phyloP scores from a whole-genome alignment of 2,329 filamentous ascomycete genomes.

The Phaeosphaeriaceae sp. region DNA sequence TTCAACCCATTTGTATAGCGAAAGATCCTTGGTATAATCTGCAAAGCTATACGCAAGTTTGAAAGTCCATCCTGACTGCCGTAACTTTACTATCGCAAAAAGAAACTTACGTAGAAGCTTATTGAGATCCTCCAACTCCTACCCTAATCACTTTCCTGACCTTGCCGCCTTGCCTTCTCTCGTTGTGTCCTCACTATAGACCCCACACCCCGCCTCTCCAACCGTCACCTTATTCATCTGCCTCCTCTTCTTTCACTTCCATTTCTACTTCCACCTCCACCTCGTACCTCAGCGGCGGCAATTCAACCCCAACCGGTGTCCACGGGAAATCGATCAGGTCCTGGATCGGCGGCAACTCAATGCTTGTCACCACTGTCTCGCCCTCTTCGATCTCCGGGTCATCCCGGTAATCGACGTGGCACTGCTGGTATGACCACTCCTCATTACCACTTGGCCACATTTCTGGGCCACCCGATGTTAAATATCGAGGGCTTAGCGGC shows the following conservation, averaged over 20 bases:
- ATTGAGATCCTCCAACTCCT: too few species aligned
- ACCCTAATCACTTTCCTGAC: too few species aligned
- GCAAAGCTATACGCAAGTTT: too few species aligned
- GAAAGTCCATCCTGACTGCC: too few species aligned
- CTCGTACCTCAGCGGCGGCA: not conserved
- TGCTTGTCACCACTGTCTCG: not conserved
- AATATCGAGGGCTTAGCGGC: too few species aligned
- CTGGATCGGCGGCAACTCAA: not conserved
- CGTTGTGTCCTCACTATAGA: not conserved
- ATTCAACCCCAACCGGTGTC: not conserved
- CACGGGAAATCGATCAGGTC: not conserved
- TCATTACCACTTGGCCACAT: not conserved
- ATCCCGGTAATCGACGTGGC: not conserved
- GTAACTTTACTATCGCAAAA: too few species aligned
- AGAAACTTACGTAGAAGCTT: too few species aligned
- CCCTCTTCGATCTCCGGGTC: not conserved
- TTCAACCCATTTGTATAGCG: too few species aligned
- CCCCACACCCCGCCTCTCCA: not conserved
- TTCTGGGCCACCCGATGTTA: not conserved
- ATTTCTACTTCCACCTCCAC: not conserved
- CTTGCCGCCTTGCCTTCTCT: not conserved
- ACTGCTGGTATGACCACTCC: not conserved
- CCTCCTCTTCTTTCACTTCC: not conserved
- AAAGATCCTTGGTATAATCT: too few species aligned
- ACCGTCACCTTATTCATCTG: not conserved